Evolutionary conservation across 352 stramenopile genomes (phyloP).

Genomic region (Globisporangium cylindrosporum): DNA sequence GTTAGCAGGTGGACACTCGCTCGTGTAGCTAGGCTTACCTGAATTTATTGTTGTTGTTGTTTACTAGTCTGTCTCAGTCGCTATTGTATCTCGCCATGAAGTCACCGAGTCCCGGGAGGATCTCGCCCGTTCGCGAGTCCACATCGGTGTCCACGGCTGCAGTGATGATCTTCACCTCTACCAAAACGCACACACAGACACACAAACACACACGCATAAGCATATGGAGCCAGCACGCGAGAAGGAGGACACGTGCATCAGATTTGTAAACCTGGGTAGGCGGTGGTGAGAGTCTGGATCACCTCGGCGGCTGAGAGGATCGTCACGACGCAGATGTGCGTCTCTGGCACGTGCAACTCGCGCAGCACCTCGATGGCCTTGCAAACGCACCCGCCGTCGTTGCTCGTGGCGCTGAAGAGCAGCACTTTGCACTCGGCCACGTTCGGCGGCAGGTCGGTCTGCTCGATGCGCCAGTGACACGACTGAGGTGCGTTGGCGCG

Average conservation of each 20-base stretch:
- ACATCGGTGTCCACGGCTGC: constrained; percentile 33
- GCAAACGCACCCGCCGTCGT: constrained; percentile 23
- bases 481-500: neutral
- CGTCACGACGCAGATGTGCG: constrained; percentile 40
- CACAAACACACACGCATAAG: constrained; percentile 4
- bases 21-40: neutral
- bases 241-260: neutral
- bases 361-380: constrained; percentile 34
- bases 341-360: constrained; percentile 21
- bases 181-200: neutral
- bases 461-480: constrained; percentile 24
- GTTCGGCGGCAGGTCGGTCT: constrained; percentile 33
- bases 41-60: neutral
- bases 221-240: neutral
- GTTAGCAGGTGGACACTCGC: neutral
- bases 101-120: constrained; percentile 35
- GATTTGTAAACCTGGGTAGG: constrained; percentile 33
- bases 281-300: constrained; percentile 26
- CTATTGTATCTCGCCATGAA: constrained; percentile 47
- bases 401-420: constrained; percentile 35
- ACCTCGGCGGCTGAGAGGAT: constrained; percentile 29
- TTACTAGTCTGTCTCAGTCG: neutral
- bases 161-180: constrained; percentile 39
- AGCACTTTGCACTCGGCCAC: constrained; percentile 33
- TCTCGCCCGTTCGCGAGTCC: constrained; percentile 21